These are phyloP conservation scores for Rhytidiadelphus loreus DNA, from an alignment of 225 moss, liverwort and hornwort species.

Conservation along the genomic window DNA sequence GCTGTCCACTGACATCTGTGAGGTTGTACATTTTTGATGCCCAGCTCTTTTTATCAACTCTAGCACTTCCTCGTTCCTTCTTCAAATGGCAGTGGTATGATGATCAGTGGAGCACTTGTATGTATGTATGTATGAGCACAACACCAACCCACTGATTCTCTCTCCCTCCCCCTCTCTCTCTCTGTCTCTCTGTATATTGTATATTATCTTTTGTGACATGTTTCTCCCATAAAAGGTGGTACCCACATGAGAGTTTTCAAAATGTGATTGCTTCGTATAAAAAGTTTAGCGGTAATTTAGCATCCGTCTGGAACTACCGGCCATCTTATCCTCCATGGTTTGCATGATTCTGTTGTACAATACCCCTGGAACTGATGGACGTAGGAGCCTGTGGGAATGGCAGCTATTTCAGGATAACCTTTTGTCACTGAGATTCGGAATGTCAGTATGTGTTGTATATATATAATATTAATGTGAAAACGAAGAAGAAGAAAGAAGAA, in stretches of 20 bases:
- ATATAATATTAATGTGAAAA: not conserved
- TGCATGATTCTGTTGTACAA: not conserved
- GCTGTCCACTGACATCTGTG: conserved; percentile 7
- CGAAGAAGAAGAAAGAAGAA: too few relatives aligned
- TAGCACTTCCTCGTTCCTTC: not conserved
- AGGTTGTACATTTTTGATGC: conserved; percentile 34
- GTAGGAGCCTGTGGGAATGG: not conserved
- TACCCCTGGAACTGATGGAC: not conserved
- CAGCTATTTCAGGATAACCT: not conserved
- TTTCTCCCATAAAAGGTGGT: too few relatives aligned
- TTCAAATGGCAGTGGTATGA: not conserved
- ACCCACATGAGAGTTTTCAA: not conserved
- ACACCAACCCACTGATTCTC: not conserved
- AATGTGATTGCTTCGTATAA: not conserved
- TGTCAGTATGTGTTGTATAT: not conserved
- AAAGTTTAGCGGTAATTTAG: not conserved
- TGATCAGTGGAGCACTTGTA: not conserved
- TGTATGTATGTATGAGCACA: not conserved
- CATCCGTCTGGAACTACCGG: too few relatives aligned
- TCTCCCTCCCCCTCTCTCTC: not conserved
- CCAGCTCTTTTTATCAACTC: not conserved
- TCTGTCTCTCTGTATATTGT: too few relatives aligned
- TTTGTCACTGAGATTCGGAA: not conserved
- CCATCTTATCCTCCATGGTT: not conserved
- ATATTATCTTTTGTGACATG: not conserved